Percentiles rank a stretch among this genome's conserved stretches.
Evolutionary conservation across 306 rosid genomes (phyloP).

Genomic region (Spatholobus suberectus): DNA sequence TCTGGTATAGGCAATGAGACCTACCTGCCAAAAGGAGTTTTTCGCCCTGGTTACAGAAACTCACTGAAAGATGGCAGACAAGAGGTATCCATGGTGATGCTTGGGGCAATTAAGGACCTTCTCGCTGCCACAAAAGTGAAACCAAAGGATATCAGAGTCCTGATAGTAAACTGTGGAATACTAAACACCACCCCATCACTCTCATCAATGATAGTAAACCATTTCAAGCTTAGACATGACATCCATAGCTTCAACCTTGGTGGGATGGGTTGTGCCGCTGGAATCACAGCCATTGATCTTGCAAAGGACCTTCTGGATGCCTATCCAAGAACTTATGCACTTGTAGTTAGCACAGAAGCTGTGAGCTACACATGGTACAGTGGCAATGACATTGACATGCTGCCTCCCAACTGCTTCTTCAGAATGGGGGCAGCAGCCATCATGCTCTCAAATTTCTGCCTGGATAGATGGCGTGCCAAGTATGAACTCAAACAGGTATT

Average conservation of each 20-base stretch:
- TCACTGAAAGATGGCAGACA: slow-evolving; percentile 57
- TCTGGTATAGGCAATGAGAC: slow-evolving; percentile 69
- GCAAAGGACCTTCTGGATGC: slow-evolving; percentile 71
- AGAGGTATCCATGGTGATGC: slow-evolving; percentile 63
- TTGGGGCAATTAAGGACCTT: slow-evolving; percentile 62
- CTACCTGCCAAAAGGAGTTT: slow-evolving; percentile 59
- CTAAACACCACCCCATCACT: slow-evolving; percentile 64
- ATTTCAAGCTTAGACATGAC: slow-evolving; percentile 62
- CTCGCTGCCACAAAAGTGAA: slow-evolving; percentile 54
- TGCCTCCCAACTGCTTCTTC: slow-evolving; percentile 74
- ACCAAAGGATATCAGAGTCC: slow-evolving; percentile 52
- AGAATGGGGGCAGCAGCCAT: slow-evolving; percentile 75
- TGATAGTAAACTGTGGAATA: slow-evolving; percentile 68
- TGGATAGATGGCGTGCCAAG: slow-evolving; percentile 71
- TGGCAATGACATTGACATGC: slow-evolving; percentile 62
- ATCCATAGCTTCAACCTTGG: slow-evolving; percentile 74
- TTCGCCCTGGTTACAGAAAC: slow-evolving; percentile 43
- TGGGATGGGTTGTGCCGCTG: slow-evolving; percentile 86
- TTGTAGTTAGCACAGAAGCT: slow-evolving; percentile 73
- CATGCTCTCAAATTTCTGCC: slow-evolving; percentile 58
- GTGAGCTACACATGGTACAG: slow-evolving; percentile 65
- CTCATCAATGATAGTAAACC: slow-evolving; percentile 69
- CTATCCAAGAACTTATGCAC: slow-evolving; percentile 59
- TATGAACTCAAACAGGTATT: slow-evolving; percentile 65
- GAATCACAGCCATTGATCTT: slow-evolving; percentile 68